Evolutionary conservation across 2,329 filamentous ascomycete species (phyloP).

Genomic region (Xylariales sp.): DNA sequence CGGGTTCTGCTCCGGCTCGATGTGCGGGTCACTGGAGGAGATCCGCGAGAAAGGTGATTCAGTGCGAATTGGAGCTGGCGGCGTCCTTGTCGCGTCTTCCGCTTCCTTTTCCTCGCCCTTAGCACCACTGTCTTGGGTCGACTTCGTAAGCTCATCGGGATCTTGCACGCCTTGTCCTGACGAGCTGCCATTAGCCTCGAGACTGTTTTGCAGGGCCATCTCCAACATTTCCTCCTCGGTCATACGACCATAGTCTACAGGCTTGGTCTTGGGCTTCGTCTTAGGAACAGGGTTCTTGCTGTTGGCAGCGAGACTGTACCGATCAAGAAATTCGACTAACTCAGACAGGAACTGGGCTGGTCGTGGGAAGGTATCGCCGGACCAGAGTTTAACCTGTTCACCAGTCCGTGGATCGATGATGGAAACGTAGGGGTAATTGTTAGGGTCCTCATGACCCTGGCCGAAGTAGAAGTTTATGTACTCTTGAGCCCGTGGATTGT

Average conservation of each 20-base stretch:
- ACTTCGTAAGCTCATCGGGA: conserved; percentile 82
- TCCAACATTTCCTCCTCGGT: conserved; percentile 97
- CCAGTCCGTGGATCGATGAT: conserved; percentile 94
- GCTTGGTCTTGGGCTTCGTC: conserved; percentile 65
- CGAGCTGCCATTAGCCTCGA: conserved; percentile 51
- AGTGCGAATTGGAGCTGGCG: conserved; percentile 16
- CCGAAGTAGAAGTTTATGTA: conserved; percentile 90
- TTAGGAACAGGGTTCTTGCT: conserved; percentile 91
- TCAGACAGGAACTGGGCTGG: conserved; percentile 82
- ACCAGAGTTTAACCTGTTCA: conserved; percentile 96
- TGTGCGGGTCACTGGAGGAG: conserved; percentile 66
- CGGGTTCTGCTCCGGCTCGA: conserved; percentile 69
- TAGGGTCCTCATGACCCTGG: conserved; percentile 68
- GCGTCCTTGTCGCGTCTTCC: conserved; percentile 33
- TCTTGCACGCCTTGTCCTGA: conserved; percentile 60
- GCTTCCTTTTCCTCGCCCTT: conserved; percentile 58
- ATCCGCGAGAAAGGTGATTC: conserved; percentile 62
- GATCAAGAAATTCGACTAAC: conserved; percentile 91
- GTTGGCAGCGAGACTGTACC: conserved; percentile 82
- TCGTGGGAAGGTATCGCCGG: conserved; percentile 71
- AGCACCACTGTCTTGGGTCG: conserved; percentile 39
- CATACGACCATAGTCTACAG: conserved; percentile 77
- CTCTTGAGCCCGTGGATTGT: conserved; percentile 69
- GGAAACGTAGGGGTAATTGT: conserved; percentile 91
- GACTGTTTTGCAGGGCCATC: conserved; percentile 84